Evolutionary conservation across 139 green algal species (phyloP), one percentile per base, ranked within the genome.

Genomic region (Chlorella sp.): DNA sequence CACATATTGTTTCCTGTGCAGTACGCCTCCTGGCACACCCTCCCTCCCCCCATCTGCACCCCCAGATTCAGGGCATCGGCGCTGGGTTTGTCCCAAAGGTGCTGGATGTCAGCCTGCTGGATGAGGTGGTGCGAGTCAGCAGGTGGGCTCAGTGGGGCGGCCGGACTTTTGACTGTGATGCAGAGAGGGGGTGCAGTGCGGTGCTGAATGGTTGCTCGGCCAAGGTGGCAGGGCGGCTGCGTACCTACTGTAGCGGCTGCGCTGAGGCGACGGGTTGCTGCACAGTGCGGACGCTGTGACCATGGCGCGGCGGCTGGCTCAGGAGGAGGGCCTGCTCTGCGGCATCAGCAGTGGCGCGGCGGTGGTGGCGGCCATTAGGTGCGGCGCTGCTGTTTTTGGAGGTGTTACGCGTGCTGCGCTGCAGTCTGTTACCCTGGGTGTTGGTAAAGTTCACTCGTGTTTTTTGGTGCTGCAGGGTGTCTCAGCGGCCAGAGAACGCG

Each of bases 261-360:
- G n/a, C n/a, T n/a, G n/a, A n/a, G n/a, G n/a, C n/a, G n/a, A n/a
- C n/a, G n/a, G n/a, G n/a, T n/a, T n/a, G n/a, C n/a, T n/a, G n/a
- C n/a, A n/a, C n/a, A n/a, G n/a, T n/a, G 86, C 95, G 45, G 94
- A 98, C 14, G 81, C 92, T 7, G 89, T 98, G 8, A 84, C 81
- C 50, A 97, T 97, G 90, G 94, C 95, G 1, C 89, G 93, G 59
- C 76, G 89, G 35, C 87, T 98, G 58, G 94, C 94, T 0, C 74
- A 85, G 8, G 89, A 98, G 87, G 95, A 98, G 83, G 95, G 95
- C 14, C 75, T 99, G 5, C 87, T 99, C 56, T 93, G 84, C 63
- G 94, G 94, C 70, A 98, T 98, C 84, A 95, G 87, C 77, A 96
- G 90, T 21, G 94, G 94, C 2, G 93, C 93, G n/a, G 93, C 93